phyloP scores from a whole-genome alignment of 345 rosid species.

The Acer yangbiense region DNA sequence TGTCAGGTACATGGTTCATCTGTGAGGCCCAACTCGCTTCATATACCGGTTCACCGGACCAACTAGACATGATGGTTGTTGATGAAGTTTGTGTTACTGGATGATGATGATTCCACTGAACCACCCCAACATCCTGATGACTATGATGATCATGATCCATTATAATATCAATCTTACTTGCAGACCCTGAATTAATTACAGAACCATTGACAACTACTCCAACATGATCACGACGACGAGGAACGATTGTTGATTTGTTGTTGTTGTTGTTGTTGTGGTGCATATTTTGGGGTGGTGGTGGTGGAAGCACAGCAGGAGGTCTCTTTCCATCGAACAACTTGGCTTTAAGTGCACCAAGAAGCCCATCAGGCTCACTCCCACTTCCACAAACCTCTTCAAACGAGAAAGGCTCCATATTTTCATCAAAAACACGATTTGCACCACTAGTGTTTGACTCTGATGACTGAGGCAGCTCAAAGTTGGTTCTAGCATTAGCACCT shows the following conservation, averaged over 20 bases:
- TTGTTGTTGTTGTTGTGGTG: not conserved
- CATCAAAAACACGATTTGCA: conserved; percentile 7
- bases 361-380: conserved; percentile 39
- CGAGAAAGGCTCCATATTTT: conserved; percentile 46
- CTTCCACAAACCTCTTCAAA: conserved; percentile 47
- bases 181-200: not conserved
- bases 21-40: conserved; percentile 37
- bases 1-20: conserved; percentile 25
- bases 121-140: conserved; percentile 19
- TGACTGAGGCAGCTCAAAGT: conserved; percentile 41
- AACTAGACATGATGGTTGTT: conserved; percentile 15
- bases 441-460: conserved; percentile 13
- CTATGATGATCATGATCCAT: conserved; percentile 17
- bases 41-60: conserved; percentile 30
- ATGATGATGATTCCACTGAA: conserved; percentile 26
- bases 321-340: conserved; percentile 50
- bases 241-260: conserved; percentile 1
- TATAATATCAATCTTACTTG: not conserved
- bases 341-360: conserved; percentile 54
- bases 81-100: conserved; percentile 10
- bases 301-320: conserved; percentile 10
- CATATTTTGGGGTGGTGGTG: not conserved
- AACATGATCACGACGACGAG: conserved; percentile 7
- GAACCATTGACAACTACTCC: conserved; percentile 11
- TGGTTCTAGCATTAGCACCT: conserved; percentile 54